phyloP scores from a whole-genome alignment of 805 yeast genomes.

The Schwanniomyces polymorphus region DNA sequence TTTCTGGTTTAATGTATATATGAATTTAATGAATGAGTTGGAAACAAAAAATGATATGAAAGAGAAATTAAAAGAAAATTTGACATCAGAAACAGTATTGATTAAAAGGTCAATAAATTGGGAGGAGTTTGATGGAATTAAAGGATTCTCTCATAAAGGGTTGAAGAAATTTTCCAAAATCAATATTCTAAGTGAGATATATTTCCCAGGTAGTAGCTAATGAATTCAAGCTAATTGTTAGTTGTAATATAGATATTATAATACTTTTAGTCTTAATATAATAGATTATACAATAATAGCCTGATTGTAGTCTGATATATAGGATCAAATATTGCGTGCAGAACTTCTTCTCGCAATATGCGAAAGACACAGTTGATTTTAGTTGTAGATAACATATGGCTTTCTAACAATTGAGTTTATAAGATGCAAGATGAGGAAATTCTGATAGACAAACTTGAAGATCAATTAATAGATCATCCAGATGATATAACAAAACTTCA shows the following conservation, averaged over 20 bases:
- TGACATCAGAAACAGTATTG: neutral
- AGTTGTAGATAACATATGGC: neutral
- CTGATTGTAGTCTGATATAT: neutral
- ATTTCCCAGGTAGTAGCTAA: no score
- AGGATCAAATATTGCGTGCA: no score
- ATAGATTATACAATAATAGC: neutral
- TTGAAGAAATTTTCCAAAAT: slow-evolving; percentile 50
- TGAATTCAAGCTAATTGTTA: neutral
- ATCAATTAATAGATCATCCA: slow-evolving; percentile 45
- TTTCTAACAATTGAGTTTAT: neutral
- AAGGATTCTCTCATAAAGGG: slow-evolving; percentile 61
- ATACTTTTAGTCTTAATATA: neutral
- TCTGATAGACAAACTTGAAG: slow-evolving; percentile 48
- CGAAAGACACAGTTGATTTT: no score
- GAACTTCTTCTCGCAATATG: neutral
- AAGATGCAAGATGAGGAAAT: slow-evolving; percentile 24
- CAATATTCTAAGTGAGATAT: slow-evolving; percentile 22
- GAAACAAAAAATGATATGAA: neutral
- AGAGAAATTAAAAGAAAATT: neutral
- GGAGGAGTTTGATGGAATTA: slow-evolving; percentile 64
- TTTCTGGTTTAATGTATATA: slow-evolving; percentile 27
- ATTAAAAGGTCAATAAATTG: slow-evolving; percentile 9
- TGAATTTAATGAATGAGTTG: slow-evolving; percentile 1
- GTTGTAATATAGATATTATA: neutral
- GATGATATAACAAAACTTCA: slow-evolving; percentile 31